phyloP scores from a whole-genome alignment of 306 rosid species.

The Dryas drummondii region DNA sequence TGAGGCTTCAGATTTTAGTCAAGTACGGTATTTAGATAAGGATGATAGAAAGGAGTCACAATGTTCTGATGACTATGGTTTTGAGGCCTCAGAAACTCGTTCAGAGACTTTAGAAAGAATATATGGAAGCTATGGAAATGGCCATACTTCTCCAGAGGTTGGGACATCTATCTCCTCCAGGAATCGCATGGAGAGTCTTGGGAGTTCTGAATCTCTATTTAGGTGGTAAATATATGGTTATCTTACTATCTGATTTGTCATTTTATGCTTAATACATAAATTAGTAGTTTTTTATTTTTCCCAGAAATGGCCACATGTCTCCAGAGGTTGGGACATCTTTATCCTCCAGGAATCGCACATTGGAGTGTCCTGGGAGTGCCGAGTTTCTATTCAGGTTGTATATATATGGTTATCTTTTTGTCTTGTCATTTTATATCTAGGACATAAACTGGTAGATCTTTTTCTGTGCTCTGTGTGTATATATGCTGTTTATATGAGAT shows the following conservation, averaged over 20 bases:
- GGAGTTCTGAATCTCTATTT: slow-evolving; percentile 71
- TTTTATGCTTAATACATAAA: slow-evolving; percentile 22
- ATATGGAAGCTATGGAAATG: slow-evolving; percentile 45
- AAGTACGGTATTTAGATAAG: slow-evolving; percentile 53
- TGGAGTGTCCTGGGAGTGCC: slow-evolving; percentile 66
- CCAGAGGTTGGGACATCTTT: slow-evolving; percentile 45
- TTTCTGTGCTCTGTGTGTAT: slow-evolving; percentile 13
- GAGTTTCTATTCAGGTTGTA: slow-evolving; percentile 80
- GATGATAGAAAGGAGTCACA: slow-evolving; percentile 48
- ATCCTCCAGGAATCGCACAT: slow-evolving; percentile 34
- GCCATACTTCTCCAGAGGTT: slow-evolving; percentile 3
- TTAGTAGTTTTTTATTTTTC: slow-evolving; percentile 4
- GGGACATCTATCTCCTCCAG: too few relatives aligned
- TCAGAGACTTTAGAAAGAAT: slow-evolving; percentile 45
- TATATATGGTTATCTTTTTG: slow-evolving; percentile 23
- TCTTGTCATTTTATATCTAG: slow-evolving; percentile 19
- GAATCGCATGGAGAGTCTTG: slow-evolving; percentile 37
- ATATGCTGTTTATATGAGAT: slow-evolving; percentile 20
- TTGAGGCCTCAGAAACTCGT: slow-evolving; percentile 44
- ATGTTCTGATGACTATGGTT: slow-evolving; percentile 45
- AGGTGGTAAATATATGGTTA: slow-evolving; percentile 54
- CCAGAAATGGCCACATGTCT: slow-evolving; percentile 40
- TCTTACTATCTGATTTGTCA: slow-evolving; percentile 10
- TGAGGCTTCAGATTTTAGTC: slow-evolving; percentile 65
- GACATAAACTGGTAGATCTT: slow-evolving; percentile 5